Conservation (phyloP, 371 early-diverging fungal species). For the Haplosporangium sp. region DNA sequence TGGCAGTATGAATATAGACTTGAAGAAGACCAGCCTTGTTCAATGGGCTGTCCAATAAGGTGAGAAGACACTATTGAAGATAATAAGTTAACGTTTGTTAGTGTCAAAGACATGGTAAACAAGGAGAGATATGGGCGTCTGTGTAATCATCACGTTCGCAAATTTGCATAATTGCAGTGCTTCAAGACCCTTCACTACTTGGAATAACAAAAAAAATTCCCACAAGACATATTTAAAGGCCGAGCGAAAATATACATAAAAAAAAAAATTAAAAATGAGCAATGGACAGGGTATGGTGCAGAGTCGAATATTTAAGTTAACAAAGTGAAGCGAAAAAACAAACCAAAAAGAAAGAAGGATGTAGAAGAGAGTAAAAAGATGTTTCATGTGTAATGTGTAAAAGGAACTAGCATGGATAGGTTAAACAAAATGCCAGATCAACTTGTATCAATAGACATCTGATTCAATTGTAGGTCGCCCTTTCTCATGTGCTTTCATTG, state of each 20-base stretch:
- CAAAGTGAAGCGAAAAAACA: too few relatives aligned
- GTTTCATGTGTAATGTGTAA: too few relatives aligned
- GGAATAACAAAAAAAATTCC: conserved; percentile 7
- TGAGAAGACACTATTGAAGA: conserved; percentile 86
- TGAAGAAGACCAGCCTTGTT: conserved; percentile 97
- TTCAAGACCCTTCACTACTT: too few relatives aligned
- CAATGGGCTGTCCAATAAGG: conserved; percentile 96
- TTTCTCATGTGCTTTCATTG: too few relatives aligned
- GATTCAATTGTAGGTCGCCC: too few relatives aligned
- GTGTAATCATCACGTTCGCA: not conserved
- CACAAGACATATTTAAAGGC: not conserved
- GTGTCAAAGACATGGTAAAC: not conserved
- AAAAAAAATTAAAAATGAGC: conserved; percentile 16
- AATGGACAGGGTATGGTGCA: not conserved
- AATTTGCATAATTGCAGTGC: not conserved
- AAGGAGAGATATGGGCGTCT: too few relatives aligned
- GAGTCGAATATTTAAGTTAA: too few relatives aligned
- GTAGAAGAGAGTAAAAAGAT: too few relatives aligned
- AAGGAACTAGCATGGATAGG: too few relatives aligned
- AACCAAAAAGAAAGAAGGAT: too few relatives aligned
- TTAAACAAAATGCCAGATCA: too few relatives aligned
- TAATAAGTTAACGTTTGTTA: not conserved
- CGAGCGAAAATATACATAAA: not conserved
- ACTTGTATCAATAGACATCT: too few relatives aligned
- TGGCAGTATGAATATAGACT: conserved; percentile 95